phyloP scores from a whole-genome alignment of 2,329 filamentous ascomycete species.

The Paecilomyces niveus region DNA sequence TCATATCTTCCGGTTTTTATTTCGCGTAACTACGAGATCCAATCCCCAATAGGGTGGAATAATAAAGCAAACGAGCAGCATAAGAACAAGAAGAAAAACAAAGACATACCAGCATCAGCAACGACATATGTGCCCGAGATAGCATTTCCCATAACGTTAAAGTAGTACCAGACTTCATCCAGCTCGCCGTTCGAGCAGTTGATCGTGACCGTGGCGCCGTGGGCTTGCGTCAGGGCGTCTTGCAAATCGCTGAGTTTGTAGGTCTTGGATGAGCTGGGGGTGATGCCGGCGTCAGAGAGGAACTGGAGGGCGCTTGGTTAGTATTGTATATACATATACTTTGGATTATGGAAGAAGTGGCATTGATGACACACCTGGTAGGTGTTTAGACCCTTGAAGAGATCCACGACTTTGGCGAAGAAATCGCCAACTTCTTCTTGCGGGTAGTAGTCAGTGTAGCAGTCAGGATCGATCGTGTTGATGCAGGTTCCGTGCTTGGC shows the following conservation, averaged over 20 bases:
- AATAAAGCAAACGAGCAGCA: neutral
- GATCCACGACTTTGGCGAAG: conserved; percentile 47
- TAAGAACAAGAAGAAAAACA: neutral
- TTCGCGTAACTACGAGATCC: neutral
- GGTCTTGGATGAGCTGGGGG: conserved; percentile 42
- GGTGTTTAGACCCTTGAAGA: conserved; percentile 51
- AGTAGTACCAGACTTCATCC: conserved; percentile 51
- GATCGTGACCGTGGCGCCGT: conserved; percentile 43
- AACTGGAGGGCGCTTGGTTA: conserved; percentile 24
- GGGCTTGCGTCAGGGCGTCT: conserved; percentile 40
- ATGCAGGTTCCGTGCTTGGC: conserved; percentile 66
- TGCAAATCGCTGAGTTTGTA: conserved; percentile 48
- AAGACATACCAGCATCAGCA: conserved; percentile 39
- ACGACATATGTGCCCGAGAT: conserved; percentile 56
- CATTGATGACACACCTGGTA: conserved; percentile 36
- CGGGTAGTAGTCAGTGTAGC: conserved; percentile 52
- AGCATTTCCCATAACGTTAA: conserved; percentile 47
- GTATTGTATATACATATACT: too few species aligned
- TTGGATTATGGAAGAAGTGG: neutral
- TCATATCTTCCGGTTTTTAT: neutral
- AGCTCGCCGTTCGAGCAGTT: conserved; percentile 43
- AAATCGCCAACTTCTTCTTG: conserved; percentile 54
- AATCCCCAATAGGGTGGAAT: too few species aligned
- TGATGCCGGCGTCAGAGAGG: conserved; percentile 50
- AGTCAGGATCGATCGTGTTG: conserved; percentile 57